Conservation (phyloP, 1,284 basidiomycete genomes). For the Cystobasidium sp. region DNA sequence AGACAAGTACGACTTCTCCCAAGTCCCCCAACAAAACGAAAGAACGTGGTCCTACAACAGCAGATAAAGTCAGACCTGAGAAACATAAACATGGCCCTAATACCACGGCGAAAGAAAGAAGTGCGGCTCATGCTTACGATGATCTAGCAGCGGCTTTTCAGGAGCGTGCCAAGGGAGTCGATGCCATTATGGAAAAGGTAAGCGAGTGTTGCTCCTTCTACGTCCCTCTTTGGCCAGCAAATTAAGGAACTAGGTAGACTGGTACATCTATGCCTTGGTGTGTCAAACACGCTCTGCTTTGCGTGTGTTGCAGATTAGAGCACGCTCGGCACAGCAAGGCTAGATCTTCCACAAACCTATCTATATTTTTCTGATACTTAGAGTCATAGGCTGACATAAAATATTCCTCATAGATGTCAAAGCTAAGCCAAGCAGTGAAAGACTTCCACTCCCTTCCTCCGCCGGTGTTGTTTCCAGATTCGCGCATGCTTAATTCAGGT, state of each 20-base stretch:
- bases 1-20: background rate
- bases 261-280: background rate
- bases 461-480: constrained; percentile 38
- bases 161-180: constrained; percentile 32
- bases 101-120: constrained; percentile 9
- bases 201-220: background rate
- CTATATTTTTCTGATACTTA: no score
- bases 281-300: background rate
- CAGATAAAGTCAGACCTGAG: constrained; percentile 1
- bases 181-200: constrained; percentile 41
- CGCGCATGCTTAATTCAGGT: constrained; percentile 23
- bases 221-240: no score
- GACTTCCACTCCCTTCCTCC: constrained; percentile 36
- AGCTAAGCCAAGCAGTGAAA: constrained; percentile 35
- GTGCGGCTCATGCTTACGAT: constrained; percentile 41
- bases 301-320: no score
- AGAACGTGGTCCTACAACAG: background rate
- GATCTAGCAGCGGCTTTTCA: constrained; percentile 35
- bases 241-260: no score
- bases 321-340: no score
- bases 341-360: no score
- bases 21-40: background rate
- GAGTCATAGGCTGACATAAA: background rate
- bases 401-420: constrained; percentile 1
- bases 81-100: background rate